Base-by-base conservation (phyloP, 2,329 filamentous ascomycete species). In the Fusarium papillatum region DNA sequence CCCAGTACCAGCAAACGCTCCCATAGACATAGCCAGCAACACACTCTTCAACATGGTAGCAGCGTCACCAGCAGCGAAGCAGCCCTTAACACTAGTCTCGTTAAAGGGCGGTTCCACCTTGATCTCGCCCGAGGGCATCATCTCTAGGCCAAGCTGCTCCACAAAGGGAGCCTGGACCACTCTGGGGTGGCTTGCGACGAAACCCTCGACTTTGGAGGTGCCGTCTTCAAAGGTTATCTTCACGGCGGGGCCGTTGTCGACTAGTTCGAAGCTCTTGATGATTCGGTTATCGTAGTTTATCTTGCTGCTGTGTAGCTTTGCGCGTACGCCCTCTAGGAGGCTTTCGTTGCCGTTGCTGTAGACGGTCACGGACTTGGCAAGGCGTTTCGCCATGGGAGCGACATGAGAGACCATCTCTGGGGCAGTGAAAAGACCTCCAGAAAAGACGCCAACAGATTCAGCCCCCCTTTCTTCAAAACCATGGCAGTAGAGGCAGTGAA, bases 401-500 rank as follows among this genome's bases (percentile, higher is more conserved):
- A 89, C 69, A 68, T 87, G 85, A 0, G 83, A 70, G 9, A 86
- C 82, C 60, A 84, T 79, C 13, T 80, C 73, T 0, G 82, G 55
- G 10, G 76, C 77, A 7, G 80, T 80, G 17, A 84, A 59, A 55
- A 82, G 74, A 2, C 83, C 86, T 14, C 83, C 82, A 2, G 86
- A 87, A 4, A 91, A 83, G 6, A 91, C 77, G 1, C 88, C 89
- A 0, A 85, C 85, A 0, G 87, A 86, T 0, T 82, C 76, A 4
- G 81, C 79, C 3, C 88, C 89, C 17, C 87, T 84, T 63, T 92
- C 88, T 72, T 93, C 90, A 78, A 86, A 92, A 7, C 90, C 90
- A 73, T 92, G 86, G 80, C 90, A 92, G 76, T 88, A 91, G 2
- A 92, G 85, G 74, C 90, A 92, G 76, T 92, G 90, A 74, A 89